These are phyloP conservation scores for Meyerozyma carpophila DNA, from an alignment of 1,139 yeast genomes.

Conservation along the genomic window DNA sequence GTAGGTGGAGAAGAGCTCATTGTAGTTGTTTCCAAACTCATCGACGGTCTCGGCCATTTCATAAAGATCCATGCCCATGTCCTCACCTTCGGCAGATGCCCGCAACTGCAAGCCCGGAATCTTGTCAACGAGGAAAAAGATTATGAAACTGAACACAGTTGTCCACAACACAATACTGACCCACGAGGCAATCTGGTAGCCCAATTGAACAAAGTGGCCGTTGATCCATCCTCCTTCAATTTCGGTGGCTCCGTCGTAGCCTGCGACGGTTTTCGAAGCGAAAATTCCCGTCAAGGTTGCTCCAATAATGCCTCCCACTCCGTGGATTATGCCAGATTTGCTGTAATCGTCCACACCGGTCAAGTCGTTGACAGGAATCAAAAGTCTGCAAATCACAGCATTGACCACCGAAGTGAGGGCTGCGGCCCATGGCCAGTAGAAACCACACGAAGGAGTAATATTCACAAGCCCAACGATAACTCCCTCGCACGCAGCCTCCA, in stretches of 20 bases:
- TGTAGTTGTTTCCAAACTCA: constrained; percentile 23
- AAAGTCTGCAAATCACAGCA: constrained; percentile 34
- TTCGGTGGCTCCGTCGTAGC: constrained; percentile 40
- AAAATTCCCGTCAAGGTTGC: constrained; percentile 40
- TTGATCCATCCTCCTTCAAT: constrained; percentile 48
- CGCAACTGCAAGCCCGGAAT: constrained; percentile 44
- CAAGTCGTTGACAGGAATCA: constrained; percentile 33
- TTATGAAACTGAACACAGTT: constrained; percentile 29
- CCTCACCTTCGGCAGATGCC: constrained; percentile 37
- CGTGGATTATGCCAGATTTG: constrained; percentile 43
- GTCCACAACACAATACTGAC: constrained; percentile 37
- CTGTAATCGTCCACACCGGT: constrained; percentile 44
- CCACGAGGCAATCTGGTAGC: constrained; percentile 45
- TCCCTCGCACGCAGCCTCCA: constrained; percentile 45
- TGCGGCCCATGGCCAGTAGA: constrained; percentile 45
- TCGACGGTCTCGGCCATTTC: constrained; percentile 27
- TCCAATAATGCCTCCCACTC: constrained; percentile 44
- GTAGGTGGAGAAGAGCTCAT: constrained; percentile 14
- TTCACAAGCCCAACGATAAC: constrained; percentile 45
- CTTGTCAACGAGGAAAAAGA: constrained; percentile 37
- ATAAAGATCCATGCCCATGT: constrained; percentile 42
- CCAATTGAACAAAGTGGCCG: constrained; percentile 45
- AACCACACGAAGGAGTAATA: constrained; percentile 50
- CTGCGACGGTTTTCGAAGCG: constrained; percentile 42
- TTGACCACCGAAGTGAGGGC: constrained; percentile 38